Percentiles rank a stretch among this genome's conserved stretches.
Conservation (phyloP, 1,284 basidiomycete genomes). For the Fereydounia khargensis region DNA sequence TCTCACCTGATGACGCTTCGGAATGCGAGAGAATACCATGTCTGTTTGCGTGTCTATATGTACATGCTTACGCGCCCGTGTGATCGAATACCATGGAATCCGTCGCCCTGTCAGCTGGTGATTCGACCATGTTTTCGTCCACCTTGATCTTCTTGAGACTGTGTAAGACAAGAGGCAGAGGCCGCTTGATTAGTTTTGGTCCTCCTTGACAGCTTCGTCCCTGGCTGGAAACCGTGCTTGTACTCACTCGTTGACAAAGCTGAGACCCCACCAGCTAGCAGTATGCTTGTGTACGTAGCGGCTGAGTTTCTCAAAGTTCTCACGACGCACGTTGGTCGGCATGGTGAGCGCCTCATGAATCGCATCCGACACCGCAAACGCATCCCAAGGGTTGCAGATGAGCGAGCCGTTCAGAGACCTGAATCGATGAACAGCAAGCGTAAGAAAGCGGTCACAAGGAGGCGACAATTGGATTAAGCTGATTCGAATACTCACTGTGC, state of each 20-base stretch:
- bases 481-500: constrained; percentile 67
- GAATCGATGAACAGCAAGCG: background rate
- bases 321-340: constrained; percentile 72
- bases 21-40: too few species aligned
- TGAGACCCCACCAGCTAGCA: constrained; percentile 54
- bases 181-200: too few species aligned
- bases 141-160: constrained; percentile 35
- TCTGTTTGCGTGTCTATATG: too few species aligned
- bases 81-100: too few species aligned
- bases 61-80: too few species aligned
- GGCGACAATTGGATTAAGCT: background rate
- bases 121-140: constrained; percentile 8
- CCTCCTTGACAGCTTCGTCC: too few species aligned
- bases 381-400: constrained; percentile 59
- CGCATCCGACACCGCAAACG: constrained; percentile 88
- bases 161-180: too few species aligned
- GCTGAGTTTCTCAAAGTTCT: constrained; percentile 92
- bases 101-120: too few species aligned
- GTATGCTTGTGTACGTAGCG: constrained; percentile 61
- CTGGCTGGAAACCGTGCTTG: too few species aligned
- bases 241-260: constrained; percentile 52
- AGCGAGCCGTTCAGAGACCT: constrained; percentile 58
- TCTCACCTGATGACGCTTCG: constrained; percentile 17
- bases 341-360: constrained; percentile 92
- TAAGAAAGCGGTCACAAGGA: background rate